Evolutionary conservation across 768 basidiomycete species (phyloP), one percentile per base, ranked within the genome.

Genomic region (Rhodotorula diobovata): DNA sequence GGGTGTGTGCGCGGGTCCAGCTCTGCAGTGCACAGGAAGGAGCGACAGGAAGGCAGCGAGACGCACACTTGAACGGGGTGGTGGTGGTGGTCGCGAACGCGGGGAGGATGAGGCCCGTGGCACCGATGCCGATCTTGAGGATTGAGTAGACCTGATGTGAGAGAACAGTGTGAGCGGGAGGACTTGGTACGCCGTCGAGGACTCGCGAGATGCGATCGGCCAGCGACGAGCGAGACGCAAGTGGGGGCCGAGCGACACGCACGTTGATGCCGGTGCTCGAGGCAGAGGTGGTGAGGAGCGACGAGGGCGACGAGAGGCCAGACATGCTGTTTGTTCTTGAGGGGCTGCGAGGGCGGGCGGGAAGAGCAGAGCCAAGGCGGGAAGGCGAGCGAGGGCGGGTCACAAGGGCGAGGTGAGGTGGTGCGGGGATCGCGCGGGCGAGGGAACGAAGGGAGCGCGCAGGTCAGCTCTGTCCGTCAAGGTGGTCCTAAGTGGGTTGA

Each of bases 271-370:
- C 45, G 39, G 67, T 68, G 51, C 61, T 63, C 61, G 62, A 53
- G 64, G 67, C 62, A 58, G 66, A 62, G 61, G 68, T 59, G 53
- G 74, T 75, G 67, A 75, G 59, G 61, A 68, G 66, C 43, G 74
- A 66, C 11, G 67, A 32, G n/a, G 74, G 74, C 11, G 74, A 75
- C 34, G 70, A 71, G 46, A 75, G 65, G 51, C 70, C 74, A 30
- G 74, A 75, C 74, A 71, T 75, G 58, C 14, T 59, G 37, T 35
- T 20, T 34, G 35, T 20, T 10, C 30, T 32, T 7, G 14, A 35
- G 30, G 37, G 51, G 18, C 34, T n/a, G 21, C 21, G 30, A 41
- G 15, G n/a, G n/a, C n/a, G n/a, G n/a, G 37, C 20, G 20, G 46
- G 50, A 51, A 8, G 34, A 55, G 34, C 30, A 35, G 32, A 2